Evolutionary conservation across 164 flowering plant species (phyloP), one percentile per base, ranked within the genome.

Genomic region (Brasenia schreberi): DNA sequence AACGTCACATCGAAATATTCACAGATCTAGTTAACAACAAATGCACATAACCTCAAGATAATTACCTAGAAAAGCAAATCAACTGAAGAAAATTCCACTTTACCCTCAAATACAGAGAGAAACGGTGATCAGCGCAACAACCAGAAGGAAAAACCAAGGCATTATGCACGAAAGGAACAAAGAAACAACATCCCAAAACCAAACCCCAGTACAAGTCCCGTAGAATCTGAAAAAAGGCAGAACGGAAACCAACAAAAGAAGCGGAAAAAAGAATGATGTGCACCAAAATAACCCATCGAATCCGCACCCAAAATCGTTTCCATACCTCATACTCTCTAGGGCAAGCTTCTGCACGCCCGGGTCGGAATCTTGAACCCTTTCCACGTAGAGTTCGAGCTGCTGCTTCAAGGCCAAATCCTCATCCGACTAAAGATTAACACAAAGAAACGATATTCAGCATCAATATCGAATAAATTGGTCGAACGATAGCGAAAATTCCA

Each of bases 371-470:
- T 88, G 97, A 67, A 80, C 94, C 66, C 97, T 79, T 74, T 88
- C 99, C 9, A 92, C 99, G 56, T 95, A 92, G 70, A 95, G 72
- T 78, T 89, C 99, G 83, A 95, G 66, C 33, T 95, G 96, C 76
- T 95, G 94, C 80, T 95, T 95, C 77, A 95, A 64, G 2, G 96
- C 97, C 77, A 95, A 77, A 73, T 95, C 99, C 77, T 95, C 97
- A 23, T 95, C 99, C 18, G 97, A 95, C 99, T 95, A 74, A 62
- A 73, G 66, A 19, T 61, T 27, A 45, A 45, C 53, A 5, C 53
- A 11, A 64, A 61, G 52, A 70, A 68, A 16, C 44, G 62, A n/a
- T 33, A 63, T 49, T 7, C 53, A 62, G 44, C 42, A 10, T 60
- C 62, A 12, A 65, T 14, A 70, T 52, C 64, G 5, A n/a, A 42